Evolutionary conservation across 1,284 basidiomycete genomes (phyloP), one percentile per base, ranked within the genome.

Genomic region (Termitomyces sp.): DNA sequence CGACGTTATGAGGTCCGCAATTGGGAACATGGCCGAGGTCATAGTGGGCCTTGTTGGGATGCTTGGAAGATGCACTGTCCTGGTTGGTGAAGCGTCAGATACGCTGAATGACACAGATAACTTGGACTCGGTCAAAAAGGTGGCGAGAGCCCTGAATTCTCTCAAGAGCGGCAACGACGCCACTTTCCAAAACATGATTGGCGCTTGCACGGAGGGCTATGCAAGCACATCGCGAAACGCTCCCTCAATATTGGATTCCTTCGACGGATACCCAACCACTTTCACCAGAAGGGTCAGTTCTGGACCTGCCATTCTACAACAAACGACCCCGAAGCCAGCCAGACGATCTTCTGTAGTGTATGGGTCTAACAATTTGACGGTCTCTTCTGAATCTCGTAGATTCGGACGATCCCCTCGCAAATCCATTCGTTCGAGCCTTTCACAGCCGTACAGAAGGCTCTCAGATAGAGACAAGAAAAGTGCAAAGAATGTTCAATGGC

Each of bases 401-500:
- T 60, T 65, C 1, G 67, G 72, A 57, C 79, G 79, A 60, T 81
- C 86, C 11, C 88, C 88, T 1, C 76, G 86, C 53, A 87, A 84
- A 66, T 90, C 85, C 2, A 61, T 86, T 47, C 82, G 86, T 14
- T 78, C 83, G 11, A 87, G 81, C 56, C 60, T 86, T 14, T 68
- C 77, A n/a, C 77, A 80, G 43, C 78, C 84, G 1, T 84, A 84
- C 61, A 75, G 82, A 44, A 75, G 80, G 50, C 74, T 74, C 14
- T 80, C 82, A 0, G 82, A 85, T 56, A 84, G 80, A 60, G 78
- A 79, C 56, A 79, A 77, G 70, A 78, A 85, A 68, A 81, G 63
- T 18, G 57, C 80, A 66, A 95, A 95, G 68, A 86, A 81, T 50
- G 89, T 96, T 14, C 86, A 93, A 62, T 96, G 93, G 93, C 81